Evolutionary conservation across 2,329 filamentous ascomycete species (phyloP).

Genomic region (Colletotrichum eleusines): DNA sequence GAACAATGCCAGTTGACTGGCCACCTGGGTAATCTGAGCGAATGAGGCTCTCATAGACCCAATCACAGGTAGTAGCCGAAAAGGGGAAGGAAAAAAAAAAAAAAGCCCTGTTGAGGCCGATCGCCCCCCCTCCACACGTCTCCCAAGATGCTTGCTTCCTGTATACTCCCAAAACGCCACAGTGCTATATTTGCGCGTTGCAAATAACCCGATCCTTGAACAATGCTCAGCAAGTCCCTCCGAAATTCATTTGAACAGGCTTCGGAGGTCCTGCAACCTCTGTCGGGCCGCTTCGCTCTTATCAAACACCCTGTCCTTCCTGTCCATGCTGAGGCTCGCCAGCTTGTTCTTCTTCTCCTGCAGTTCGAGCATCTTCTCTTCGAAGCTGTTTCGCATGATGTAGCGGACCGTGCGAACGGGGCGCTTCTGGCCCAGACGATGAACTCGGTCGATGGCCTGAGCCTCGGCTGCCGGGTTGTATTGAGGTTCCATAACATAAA

Average conservation of each 20-base stretch:
- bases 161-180: slow-evolving; percentile 32
- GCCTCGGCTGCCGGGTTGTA: slow-evolving; percentile 97
- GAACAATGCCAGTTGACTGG: slow-evolving; percentile 19
- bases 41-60: not conserved
- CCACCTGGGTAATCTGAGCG: not conserved
- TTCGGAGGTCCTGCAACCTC: slow-evolving; percentile 69
- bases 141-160: slow-evolving; percentile 9
- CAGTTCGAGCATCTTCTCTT: slow-evolving; percentile 91
- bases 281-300: slow-evolving; percentile 69
- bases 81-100: slow-evolving; percentile 1
- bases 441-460: slow-evolving; percentile 93
- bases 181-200: slow-evolving; percentile 17
- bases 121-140: not conserved
- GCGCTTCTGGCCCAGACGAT: slow-evolving; percentile 90
- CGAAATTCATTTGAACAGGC: slow-evolving; percentile 64
- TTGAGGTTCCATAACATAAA: slow-evolving; percentile 98
- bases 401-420: slow-evolving; percentile 88
- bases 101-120: slow-evolving; percentile 11
- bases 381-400: slow-evolving; percentile 91
- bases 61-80: slow-evolving; percentile 3
- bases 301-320: slow-evolving; percentile 65
- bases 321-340: slow-evolving; percentile 87
- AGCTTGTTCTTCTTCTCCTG: slow-evolving; percentile 94
- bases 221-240: not conserved
- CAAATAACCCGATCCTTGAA: not conserved